phyloP scores from a whole-genome alignment of 371 early-diverging fungal genomes.

The Rhizomucor pusillus region DNA sequence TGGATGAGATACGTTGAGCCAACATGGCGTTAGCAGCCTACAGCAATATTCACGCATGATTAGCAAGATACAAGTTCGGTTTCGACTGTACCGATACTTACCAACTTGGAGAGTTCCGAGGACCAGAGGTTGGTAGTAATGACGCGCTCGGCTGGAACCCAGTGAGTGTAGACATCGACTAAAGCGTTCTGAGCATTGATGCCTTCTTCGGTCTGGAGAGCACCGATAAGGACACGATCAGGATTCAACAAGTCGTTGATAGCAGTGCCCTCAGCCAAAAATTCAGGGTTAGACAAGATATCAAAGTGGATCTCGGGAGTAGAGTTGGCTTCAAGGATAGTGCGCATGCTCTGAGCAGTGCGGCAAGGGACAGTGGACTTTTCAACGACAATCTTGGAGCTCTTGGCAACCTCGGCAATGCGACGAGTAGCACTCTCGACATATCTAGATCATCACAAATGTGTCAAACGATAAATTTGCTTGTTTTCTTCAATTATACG shows the following conservation, averaged over 20 bases:
- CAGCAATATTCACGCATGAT: not conserved
- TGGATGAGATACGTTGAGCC: conserved; percentile 93
- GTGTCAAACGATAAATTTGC: not conserved
- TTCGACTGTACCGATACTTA: conserved; percentile 39
- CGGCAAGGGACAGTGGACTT: conserved; percentile 96
- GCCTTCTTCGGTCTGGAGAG: conserved; percentile 76
- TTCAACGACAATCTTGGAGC: conserved; percentile 90
- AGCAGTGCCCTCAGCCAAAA: conserved; percentile 95
- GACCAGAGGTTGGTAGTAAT: conserved; percentile 95
- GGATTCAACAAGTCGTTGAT: conserved; percentile 83
- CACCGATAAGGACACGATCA: conserved; percentile 93
- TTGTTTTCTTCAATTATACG: not conserved
- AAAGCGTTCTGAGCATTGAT: conserved; percentile 75
- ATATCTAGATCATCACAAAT: conserved; percentile 45
- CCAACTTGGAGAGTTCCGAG: conserved; percentile 90
- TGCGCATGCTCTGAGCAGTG: conserved; percentile 88
- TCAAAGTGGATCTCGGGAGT: conserved; percentile 73
- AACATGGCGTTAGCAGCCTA: conserved; percentile 94
- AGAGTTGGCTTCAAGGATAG: conserved; percentile 84
- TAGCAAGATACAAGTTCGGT: not conserved
- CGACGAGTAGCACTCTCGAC: conserved; percentile 85
- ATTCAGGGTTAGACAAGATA: conserved; percentile 95
- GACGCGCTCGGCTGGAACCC: conserved; percentile 84
- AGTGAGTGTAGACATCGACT: conserved; percentile 76
- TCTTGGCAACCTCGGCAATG: conserved; percentile 83